Evolutionary conservation across 345 rosid genomes (phyloP).

Genomic region (Gossypium mustelinum): DNA sequence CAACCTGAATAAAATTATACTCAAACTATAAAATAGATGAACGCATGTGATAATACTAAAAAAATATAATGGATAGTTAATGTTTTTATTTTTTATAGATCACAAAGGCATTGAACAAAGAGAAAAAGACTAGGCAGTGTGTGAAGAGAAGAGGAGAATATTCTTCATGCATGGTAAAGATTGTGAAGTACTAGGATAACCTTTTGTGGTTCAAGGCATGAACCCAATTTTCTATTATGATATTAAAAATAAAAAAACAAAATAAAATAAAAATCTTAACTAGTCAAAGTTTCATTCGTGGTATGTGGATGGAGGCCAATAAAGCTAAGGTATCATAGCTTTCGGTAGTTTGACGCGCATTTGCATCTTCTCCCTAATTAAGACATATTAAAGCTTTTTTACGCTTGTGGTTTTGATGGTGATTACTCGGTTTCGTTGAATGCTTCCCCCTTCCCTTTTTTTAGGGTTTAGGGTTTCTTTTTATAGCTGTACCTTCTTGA

Average conservation of each 20-base stretch:
- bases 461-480: background rate
- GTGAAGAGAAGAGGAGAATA: background rate
- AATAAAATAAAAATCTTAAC: background rate
- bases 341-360: constrained; percentile 18
- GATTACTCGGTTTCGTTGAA: background rate
- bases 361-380: background rate
- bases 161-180: constrained; percentile 11
- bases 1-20: no score
- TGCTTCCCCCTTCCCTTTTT: background rate
- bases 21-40: no score
- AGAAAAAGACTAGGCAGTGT: background rate
- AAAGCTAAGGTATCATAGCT: background rate
- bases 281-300: background rate
- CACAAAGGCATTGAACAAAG: background rate
- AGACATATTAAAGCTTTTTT: background rate
- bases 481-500: background rate
- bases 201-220: background rate
- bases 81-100: no score
- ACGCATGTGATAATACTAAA: no score
- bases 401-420: background rate
- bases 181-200: constrained; percentile 3
- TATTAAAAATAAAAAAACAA: background rate
- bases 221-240: background rate
- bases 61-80: no score
- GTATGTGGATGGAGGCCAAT: constrained; percentile 19